phyloP scores from a whole-genome alignment of 106 monocot genomes.

The Vanilla planifolia region DNA sequence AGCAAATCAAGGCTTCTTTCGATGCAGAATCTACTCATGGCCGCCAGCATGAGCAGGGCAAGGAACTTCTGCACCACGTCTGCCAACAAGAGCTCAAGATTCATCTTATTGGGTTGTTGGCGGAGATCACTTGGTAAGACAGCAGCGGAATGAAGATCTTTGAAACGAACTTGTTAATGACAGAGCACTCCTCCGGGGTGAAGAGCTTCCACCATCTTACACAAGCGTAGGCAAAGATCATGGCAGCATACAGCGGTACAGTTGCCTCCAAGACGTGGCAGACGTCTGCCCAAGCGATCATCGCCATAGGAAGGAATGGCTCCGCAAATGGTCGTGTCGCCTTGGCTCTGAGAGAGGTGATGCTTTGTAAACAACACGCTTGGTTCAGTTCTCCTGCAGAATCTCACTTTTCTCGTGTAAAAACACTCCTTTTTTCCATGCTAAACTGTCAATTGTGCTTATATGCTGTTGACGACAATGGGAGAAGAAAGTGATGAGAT shows the following conservation, averaged over 20 bases:
- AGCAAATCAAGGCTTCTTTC: constrained; percentile 47
- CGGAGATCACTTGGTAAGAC: constrained; percentile 63
- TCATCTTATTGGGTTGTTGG: constrained; percentile 71
- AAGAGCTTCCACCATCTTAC: constrained; percentile 72
- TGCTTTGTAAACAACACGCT: neutral
- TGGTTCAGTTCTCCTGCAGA: constrained; percentile 6
- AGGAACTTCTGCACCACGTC: constrained; percentile 55
- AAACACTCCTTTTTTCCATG: no score
- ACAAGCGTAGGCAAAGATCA: constrained; percentile 55
- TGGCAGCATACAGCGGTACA: constrained; percentile 57
- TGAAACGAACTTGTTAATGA: constrained; percentile 79
- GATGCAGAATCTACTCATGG: constrained; percentile 21
- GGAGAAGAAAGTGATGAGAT: no score
- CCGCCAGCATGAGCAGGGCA: constrained; percentile 33
- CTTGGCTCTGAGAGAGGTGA: neutral
- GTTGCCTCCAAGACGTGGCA: constrained; percentile 55
- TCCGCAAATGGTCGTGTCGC: no score
- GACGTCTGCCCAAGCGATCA: constrained; percentile 46
- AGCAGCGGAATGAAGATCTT: constrained; percentile 64
- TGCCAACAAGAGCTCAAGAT: constrained; percentile 49
- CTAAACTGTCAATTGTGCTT: no score
- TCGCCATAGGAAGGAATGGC: neutral
- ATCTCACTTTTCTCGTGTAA: constrained; percentile 11
- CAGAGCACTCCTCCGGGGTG: constrained; percentile 47
- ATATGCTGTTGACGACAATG: no score